Base-by-base conservation (phyloP, 352 stramenopile species). In the Phytophthora hibernalis region DNA sequence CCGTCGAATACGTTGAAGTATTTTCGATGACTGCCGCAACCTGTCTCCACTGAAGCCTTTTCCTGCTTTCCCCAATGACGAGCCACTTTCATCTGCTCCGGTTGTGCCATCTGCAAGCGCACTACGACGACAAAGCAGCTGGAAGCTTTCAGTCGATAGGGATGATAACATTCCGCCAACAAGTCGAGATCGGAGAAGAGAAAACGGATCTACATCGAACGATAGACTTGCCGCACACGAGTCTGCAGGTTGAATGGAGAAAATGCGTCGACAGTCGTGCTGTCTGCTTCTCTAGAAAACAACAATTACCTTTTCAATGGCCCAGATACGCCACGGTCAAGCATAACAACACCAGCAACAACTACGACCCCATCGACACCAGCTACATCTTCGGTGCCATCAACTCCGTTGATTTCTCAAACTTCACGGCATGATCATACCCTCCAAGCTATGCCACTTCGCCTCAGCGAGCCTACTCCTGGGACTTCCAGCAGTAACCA, bases 1-100 rank as follows among this genome's bases (percentile, higher is more conserved):
- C 80, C 83, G 10, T 74, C 79, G 6, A 77, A 80, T 26, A 90
- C 81, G 0, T 81, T 79, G 0, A 68, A 80, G 50, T 91, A 91
- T 58, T 91, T 90, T 54, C 76, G 80, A 18, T 91, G 79, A 81
- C 89, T 85, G 30, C 73, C 64, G 3, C 66, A 79, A 9, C 35
- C 37, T 61, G 47, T 20, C 6, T 21, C 31, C 57, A 22, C 37
- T 52, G 5, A 70, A 74, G 35, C 28, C 65, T 18, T n/a, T 20
- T 21, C 40, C 20, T 33, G 5, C 43, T 16, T 52, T 47, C 30
- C 40, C 44, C 3, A 48, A 62, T 37, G 31, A 16, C 37, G 70
- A 70, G 30, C 44, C 58, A 38, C 20, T 44, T 31, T 45, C 43
- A 15, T 12, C 60, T 54, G 20, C 49, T 1, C 44, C 52, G 1